Conservation (phyloP, 1,284 basidiomycete species). For the Earliella scabrosa region DNA sequence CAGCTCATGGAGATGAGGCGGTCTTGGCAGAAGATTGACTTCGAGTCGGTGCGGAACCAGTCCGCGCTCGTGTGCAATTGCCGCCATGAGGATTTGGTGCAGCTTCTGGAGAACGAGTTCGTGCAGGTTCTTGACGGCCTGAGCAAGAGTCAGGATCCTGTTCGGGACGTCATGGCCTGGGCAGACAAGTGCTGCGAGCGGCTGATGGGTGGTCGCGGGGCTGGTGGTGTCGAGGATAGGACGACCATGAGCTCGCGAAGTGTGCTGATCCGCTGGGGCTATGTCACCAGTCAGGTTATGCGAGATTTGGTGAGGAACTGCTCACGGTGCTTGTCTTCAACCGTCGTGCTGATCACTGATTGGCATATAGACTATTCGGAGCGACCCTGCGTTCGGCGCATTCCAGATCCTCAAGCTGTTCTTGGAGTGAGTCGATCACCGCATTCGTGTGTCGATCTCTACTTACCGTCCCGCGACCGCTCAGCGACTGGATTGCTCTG, state of each 20-base stretch:
- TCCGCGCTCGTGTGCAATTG: slow-evolving; percentile 91
- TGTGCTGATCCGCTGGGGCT: slow-evolving; percentile 87
- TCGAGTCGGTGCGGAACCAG: slow-evolving; percentile 88
- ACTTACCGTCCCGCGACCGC: slow-evolving; percentile 12
- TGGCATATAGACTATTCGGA: slow-evolving; percentile 74
- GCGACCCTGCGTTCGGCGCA: slow-evolving; percentile 86
- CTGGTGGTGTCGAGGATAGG: slow-evolving; percentile 64
- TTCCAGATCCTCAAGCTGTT: slow-evolving; percentile 91
- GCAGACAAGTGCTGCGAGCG: slow-evolving; percentile 86
- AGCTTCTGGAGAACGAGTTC: slow-evolving; percentile 84
- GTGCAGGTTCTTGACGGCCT: slow-evolving; percentile 75
- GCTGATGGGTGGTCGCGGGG: slow-evolving; percentile 72
- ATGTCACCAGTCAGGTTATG: slow-evolving; percentile 91
- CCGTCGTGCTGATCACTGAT: slow-evolving; percentile 19
- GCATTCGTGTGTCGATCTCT: slow-evolving; percentile 22
- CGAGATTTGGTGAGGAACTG: slow-evolving; percentile 71
- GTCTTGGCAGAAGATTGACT: slow-evolving; percentile 86
- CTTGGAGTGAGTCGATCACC: slow-evolving; percentile 67
- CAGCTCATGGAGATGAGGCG: slow-evolving; percentile 84
- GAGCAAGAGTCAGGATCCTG: slow-evolving; percentile 77
- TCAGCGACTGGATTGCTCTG: slow-evolving; percentile 87
- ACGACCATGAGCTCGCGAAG: slow-evolving; percentile 85
- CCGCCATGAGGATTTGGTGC: slow-evolving; percentile 84
- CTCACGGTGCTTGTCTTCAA: slow-evolving; percentile 6
- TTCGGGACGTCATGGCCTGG: slow-evolving; percentile 86